These are phyloP conservation scores for Carex parvula DNA, from an alignment of 176 grass and related monocot genomes.

Conservation along the genomic window DNA sequence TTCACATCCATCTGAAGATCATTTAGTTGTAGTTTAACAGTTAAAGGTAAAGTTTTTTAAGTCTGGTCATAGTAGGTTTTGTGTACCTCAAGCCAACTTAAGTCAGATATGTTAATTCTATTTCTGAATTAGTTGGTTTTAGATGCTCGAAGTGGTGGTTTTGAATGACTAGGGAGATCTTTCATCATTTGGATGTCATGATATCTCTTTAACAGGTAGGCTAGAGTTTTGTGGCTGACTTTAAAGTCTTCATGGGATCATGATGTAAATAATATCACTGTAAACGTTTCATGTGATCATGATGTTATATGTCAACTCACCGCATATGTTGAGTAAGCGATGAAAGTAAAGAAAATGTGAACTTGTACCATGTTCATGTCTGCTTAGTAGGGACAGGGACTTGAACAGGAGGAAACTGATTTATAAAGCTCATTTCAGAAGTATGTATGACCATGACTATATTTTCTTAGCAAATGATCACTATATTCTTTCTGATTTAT, in stretches of 20 bases:
- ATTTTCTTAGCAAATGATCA: background rate
- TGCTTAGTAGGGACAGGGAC: background rate
- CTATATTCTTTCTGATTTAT: background rate
- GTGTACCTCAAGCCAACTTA: background rate
- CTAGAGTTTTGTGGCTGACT: background rate
- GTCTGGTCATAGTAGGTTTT: background rate
- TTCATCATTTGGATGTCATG: background rate
- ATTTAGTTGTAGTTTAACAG: background rate
- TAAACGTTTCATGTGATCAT: background rate
- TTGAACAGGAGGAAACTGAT: too few relatives aligned
- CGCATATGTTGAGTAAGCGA: background rate
- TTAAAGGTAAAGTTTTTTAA: background rate
- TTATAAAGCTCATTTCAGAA: background rate
- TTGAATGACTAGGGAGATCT: background rate
- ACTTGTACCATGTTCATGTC: background rate
- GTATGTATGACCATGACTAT: background rate
- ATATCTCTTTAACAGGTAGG: background rate
- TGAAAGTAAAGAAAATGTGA: background rate
- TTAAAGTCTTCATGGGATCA: background rate
- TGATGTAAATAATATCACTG: background rate
- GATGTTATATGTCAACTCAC: background rate
- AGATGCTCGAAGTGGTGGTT: background rate
- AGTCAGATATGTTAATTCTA: background rate
- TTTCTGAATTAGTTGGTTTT: background rate
- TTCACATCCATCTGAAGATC: background rate